A percentile compares a stretch with the other conserved stretches of the same genome.
Evolutionary conservation across 2,329 filamentous ascomycete genomes (phyloP).

Genomic region (Verticillium longisporum): DNA sequence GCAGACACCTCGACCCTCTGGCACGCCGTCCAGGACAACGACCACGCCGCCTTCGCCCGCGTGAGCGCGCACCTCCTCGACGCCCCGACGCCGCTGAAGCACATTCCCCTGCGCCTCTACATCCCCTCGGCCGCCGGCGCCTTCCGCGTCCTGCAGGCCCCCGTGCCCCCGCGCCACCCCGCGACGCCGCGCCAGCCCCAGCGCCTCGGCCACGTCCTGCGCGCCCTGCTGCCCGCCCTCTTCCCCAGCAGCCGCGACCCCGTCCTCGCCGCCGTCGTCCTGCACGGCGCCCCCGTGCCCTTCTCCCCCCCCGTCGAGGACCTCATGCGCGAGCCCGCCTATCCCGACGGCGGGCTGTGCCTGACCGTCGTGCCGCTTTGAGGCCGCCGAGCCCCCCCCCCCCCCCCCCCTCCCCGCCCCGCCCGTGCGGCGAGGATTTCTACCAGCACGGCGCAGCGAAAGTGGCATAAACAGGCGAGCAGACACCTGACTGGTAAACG

Average conservation of each 20-base stretch:
- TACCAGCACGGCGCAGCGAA: too few species aligned
- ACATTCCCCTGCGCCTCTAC: conserved; percentile 86
- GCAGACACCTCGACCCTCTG: conserved; percentile 78
- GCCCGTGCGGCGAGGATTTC: too few species aligned
- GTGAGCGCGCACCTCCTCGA: conserved; percentile 75
- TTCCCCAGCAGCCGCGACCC: conserved; percentile 85
- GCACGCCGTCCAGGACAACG: conserved; percentile 71
- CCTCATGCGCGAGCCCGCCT: conserved; percentile 72
- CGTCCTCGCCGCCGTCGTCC: conserved; percentile 72
- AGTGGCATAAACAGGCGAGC: too few species aligned
- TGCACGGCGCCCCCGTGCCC: conserved; percentile 81
- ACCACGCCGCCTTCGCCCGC: conserved; percentile 64
- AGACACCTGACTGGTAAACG: too few species aligned
- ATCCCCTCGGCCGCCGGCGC: conserved; percentile 60
- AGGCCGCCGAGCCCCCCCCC: conserved; percentile 1
- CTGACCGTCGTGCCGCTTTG: conserved; percentile 68
- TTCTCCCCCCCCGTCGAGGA: conserved; percentile 76
- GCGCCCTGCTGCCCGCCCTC: conserved; percentile 66
- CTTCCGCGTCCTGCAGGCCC: conserved; percentile 69
- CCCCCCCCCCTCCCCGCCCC: too few species aligned
- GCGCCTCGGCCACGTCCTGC: conserved; percentile 68
- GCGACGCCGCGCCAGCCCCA: conserved; percentile 32
- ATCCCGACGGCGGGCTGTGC: conserved; percentile 89
- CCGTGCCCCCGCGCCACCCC: conserved; percentile 46
- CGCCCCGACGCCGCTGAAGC: conserved; percentile 64